Percentiles rank a stretch among this genome's conserved stretches.
These are phyloP conservation scores for Colletotrichum melonis DNA, from an alignment of 2,329 filamentous ascomycete genomes.

Conservation along the genomic window DNA sequence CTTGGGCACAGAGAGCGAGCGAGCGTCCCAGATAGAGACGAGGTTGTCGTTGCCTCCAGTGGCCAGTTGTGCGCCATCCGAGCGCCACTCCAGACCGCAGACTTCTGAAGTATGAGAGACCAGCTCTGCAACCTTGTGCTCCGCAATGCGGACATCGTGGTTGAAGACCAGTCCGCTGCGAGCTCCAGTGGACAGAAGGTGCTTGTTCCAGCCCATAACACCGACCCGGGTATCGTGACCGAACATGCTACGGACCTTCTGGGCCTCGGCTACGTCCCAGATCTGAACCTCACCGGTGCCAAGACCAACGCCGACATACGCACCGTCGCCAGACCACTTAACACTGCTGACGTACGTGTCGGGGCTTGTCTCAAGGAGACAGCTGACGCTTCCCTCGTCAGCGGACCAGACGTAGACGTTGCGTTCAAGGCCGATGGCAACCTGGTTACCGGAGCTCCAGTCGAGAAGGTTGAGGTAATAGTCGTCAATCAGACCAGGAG, in stretches of 20 bases:
- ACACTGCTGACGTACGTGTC: constrained; percentile 98
- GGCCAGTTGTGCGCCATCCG: constrained; percentile 95
- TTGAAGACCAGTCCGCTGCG: constrained; percentile 97
- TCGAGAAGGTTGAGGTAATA: constrained; percentile 99
- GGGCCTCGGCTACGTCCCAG: constrained; percentile 96
- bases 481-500: constrained; percentile 94
- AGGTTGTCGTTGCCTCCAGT: constrained; percentile 99
- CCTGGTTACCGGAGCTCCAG: constrained; percentile 98
- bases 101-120: constrained; percentile 98
- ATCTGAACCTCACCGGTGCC: constrained; percentile 98
- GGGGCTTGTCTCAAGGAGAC: constrained; percentile 84
- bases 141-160: constrained; percentile 96
- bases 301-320: constrained; percentile 94
- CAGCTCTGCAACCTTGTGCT: constrained; percentile 98
- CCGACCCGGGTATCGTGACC: constrained; percentile 96
- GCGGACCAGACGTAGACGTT: constrained; percentile 99
- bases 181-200: constrained; percentile 93
- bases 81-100: constrained; percentile 96
- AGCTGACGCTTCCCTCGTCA: constrained; percentile 89
- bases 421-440: constrained; percentile 96
- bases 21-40: constrained; percentile 98
- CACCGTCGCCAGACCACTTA: constrained; percentile 98
- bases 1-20: constrained; percentile 91
- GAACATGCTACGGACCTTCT: constrained; percentile 98
- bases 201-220: constrained; percentile 99